Evolutionary conservation across 2,329 filamentous ascomycete genomes (phyloP).

Genomic region (Diplodia seriata): DNA sequence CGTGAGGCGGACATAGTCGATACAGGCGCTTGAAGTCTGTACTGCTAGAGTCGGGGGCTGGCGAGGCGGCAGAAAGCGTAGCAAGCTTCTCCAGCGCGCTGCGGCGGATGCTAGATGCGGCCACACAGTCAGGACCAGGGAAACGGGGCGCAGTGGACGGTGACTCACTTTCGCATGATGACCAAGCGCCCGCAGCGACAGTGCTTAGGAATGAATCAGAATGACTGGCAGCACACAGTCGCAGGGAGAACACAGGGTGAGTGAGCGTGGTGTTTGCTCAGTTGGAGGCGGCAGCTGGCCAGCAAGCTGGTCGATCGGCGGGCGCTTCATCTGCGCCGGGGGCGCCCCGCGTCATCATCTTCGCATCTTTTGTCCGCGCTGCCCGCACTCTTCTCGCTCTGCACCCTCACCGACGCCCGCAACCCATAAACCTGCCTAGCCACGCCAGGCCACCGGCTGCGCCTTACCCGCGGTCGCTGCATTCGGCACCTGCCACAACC

Average conservation of each 20-base stretch:
- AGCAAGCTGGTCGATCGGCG: conserved; percentile 26
- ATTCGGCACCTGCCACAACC: background rate
- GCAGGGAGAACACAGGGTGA: background rate
- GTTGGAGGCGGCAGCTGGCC: conserved; percentile 4
- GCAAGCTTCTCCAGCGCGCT: conserved; percentile 60
- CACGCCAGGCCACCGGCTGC: conserved; percentile 15
- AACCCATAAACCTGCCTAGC: background rate
- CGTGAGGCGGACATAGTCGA: conserved; percentile 42
- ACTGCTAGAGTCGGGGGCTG: conserved; percentile 39
- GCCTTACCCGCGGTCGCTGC: conserved; percentile 5
- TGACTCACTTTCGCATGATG: conserved; percentile 31
- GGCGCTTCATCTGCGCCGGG: conserved; percentile 25
- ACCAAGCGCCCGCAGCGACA: conserved; percentile 10
- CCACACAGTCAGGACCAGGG: conserved; percentile 20
- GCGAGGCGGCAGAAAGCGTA: conserved; percentile 52
- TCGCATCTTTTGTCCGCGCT: conserved; percentile 23
- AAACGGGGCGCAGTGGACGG: conserved; percentile 14
- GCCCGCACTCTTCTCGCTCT: conserved; percentile 2
- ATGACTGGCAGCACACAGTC: conserved; percentile 11
- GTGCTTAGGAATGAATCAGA: conserved; percentile 29
- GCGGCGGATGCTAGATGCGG: conserved; percentile 45
- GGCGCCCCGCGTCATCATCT: conserved; percentile 28
- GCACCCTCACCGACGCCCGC: background rate
- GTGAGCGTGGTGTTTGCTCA: conserved; percentile 6
- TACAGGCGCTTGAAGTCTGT: conserved; percentile 53